phyloP scores from a whole-genome alignment of 169 alveolate genomes.

The Sarcocystis neurona region DNA sequence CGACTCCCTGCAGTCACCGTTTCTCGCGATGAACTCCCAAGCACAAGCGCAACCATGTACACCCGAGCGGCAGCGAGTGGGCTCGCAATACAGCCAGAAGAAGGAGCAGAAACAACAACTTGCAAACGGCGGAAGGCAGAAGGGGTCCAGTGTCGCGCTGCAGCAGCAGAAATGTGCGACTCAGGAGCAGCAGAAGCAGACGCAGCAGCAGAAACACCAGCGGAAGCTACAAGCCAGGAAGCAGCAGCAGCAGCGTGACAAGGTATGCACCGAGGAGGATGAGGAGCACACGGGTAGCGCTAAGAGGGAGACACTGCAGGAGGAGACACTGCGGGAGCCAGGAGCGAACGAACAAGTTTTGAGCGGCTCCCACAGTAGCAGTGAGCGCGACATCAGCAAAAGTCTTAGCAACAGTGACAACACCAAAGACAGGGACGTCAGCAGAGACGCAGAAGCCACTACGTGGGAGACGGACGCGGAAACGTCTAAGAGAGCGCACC shows the following conservation, averaged over 20 bases:
- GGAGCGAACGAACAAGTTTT: too few relatives aligned
- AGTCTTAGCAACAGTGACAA: not conserved
- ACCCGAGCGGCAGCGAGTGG: not conserved
- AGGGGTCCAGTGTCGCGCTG: too few relatives aligned
- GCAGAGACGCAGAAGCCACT: not conserved
- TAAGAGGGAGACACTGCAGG: too few relatives aligned
- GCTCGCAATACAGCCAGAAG: not conserved
- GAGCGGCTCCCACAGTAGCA: too few relatives aligned
- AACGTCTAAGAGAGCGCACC: not conserved
- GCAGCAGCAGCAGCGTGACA: not conserved
- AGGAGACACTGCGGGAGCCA: too few relatives aligned
- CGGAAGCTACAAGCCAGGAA: not conserved
- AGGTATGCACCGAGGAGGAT: not conserved
- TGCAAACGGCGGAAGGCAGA: too few relatives aligned
- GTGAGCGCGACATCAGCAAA: not conserved
- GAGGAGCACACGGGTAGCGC: too few relatives aligned
- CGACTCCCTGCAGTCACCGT: too few relatives aligned
- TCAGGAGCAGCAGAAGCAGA: constrained; percentile 11
- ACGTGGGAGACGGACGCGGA: not conserved
- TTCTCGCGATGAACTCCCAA: too few relatives aligned
- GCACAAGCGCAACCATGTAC: not conserved
- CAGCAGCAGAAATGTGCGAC: not conserved
- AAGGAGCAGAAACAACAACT: not conserved
- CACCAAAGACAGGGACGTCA: not conserved
- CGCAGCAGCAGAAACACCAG: not conserved